Evolutionary conservation across 306 rosid species (phyloP).

Genomic region (Medicago lupulina): DNA sequence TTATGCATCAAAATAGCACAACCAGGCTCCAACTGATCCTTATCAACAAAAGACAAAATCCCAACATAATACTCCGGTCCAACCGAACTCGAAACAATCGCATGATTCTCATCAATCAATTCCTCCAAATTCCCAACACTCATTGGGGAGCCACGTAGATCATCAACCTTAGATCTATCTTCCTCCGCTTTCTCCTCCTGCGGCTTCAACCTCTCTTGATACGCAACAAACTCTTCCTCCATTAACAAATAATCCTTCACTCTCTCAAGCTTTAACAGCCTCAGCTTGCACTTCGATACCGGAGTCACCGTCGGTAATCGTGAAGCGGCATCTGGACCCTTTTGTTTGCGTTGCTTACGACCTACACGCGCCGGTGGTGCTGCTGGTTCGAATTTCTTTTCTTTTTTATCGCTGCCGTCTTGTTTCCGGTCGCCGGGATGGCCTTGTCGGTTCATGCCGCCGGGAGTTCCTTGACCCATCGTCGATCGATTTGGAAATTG

Average conservation of each 20-base stretch:
- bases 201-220: conserved; percentile 92
- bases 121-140: conserved; percentile 98
- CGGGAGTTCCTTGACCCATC: conserved; percentile 84
- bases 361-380: conserved; percentile 92
- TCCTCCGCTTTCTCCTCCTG: conserved; percentile 98
- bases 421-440: conserved; percentile 76
- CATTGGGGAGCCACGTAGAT: conserved; percentile 96
- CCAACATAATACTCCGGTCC: conserved; percentile 98
- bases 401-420: conserved; percentile 81
- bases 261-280: conserved; percentile 87
- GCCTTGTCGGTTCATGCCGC: conserved; percentile 84
- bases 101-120: conserved; percentile 94
- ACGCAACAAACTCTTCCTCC: conserved; percentile 96
- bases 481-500: conserved; percentile 26
- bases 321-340: conserved; percentile 93
- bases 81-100: conserved; percentile 93
- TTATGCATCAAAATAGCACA: conserved; percentile 98
- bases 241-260: conserved; percentile 86
- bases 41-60: conserved; percentile 90
- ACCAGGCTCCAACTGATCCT: conserved; percentile 98
- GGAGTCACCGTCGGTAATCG: conserved; percentile 88
- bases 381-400: conserved; percentile 91
- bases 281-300: conserved; percentile 77
- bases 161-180: conserved; percentile 97
- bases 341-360: conserved; percentile 89